Conservation (phyloP, 768 basidiomycete species). For the Pulveroboletus sp. region DNA sequence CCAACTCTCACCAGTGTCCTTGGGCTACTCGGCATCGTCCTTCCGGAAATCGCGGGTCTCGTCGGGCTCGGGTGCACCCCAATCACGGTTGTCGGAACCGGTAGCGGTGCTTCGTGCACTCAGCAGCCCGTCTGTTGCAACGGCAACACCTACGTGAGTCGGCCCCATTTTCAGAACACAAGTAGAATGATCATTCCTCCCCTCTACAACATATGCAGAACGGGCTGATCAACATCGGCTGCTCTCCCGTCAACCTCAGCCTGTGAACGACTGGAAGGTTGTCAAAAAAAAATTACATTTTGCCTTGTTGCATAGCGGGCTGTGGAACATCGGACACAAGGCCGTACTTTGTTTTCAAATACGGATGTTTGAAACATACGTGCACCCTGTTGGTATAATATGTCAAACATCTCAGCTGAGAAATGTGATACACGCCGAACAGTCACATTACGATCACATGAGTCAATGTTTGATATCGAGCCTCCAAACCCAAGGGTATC, state of each 20-base stretch:
- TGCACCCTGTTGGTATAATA: too few relatives aligned
- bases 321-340: too few relatives aligned
- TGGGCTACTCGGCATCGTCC: background rate
- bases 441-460: too few relatives aligned
- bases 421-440: too few relatives aligned
- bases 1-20: background rate
- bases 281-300: too few relatives aligned
- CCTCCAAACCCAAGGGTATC: too few relatives aligned
- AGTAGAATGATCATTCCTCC: background rate
- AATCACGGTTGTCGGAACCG: background rate
- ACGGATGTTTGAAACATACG: too few relatives aligned
- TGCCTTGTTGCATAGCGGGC: too few relatives aligned
- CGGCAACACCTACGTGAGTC: background rate
- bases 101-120: background rate
- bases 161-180: background rate
- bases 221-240: background rate
- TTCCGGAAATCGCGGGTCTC: background rate
- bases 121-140: background rate
- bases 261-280: background rate
- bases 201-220: background rate
- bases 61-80: conserved; percentile 3
- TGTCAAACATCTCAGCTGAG: too few relatives aligned
- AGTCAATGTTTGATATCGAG: too few relatives aligned
- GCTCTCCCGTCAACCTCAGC: background rate
- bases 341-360: too few relatives aligned